Evolutionary conservation across 2,329 filamentous ascomycete genomes (phyloP).

Genomic region (Pseudohalonectria lignicola): DNA sequence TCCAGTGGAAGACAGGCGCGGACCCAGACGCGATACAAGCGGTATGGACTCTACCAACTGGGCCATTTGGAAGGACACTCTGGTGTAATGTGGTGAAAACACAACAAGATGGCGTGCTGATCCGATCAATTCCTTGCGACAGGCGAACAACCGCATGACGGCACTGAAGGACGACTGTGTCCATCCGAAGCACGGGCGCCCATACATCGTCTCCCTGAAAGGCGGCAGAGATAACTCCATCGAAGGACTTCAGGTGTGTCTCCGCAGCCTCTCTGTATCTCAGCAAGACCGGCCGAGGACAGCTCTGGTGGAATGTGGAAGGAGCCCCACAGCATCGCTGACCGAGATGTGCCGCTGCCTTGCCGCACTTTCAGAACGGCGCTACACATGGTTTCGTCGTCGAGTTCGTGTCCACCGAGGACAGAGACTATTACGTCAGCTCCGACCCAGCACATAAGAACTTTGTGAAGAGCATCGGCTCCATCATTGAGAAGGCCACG

Average conservation of each 20-base stretch:
- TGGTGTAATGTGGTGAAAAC: no score
- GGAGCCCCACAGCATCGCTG: no score
- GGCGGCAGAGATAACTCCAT: slow-evolving; percentile 51
- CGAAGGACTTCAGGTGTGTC: slow-evolving; percentile 47
- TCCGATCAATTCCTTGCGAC: no score
- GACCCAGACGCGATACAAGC: slow-evolving; percentile 1
- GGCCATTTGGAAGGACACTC: no score
- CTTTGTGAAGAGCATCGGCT: slow-evolving; percentile 39
- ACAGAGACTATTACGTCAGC: slow-evolving; percentile 55
- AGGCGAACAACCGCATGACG: slow-evolving; percentile 23
- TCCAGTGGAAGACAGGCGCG: slow-evolving; percentile 5
- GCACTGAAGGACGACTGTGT: slow-evolving; percentile 45
- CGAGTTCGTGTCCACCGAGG: slow-evolving; percentile 50
- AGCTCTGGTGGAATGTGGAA: neutral
- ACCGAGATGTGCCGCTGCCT: neutral
- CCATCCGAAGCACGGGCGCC: slow-evolving; percentile 43
- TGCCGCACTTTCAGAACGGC: slow-evolving; percentile 30
- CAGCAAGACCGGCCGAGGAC: neutral
- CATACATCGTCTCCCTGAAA: slow-evolving; percentile 46
- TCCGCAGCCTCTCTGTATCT: neutral
- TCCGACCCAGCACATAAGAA: slow-evolving; percentile 50
- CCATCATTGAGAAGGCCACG: slow-evolving; percentile 36
- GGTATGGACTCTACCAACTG: no score
- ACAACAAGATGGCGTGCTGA: no score
- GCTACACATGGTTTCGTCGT: slow-evolving; percentile 57